phyloP scores from a whole-genome alignment of 2,329 filamentous ascomycete species.

The Talaromyces funiculosus region DNA sequence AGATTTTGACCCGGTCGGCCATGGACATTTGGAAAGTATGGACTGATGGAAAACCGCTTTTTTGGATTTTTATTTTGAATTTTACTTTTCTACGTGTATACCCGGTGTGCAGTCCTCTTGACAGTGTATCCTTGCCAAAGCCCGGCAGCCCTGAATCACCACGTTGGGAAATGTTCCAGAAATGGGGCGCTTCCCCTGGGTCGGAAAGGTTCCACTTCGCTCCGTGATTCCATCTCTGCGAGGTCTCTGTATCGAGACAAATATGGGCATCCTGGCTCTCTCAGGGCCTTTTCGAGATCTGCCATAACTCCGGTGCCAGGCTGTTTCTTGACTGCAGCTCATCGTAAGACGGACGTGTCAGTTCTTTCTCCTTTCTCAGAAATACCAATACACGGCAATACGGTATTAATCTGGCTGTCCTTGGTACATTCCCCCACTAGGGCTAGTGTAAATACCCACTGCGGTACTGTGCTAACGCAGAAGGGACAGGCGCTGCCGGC shows the following conservation, averaged over 20 bases:
- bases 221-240: neutral
- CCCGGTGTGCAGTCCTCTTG: too few species aligned
- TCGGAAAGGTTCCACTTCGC: neutral
- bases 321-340: too few species aligned
- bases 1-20: neutral
- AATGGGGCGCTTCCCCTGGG: neutral
- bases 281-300: too few species aligned
- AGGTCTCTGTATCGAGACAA: too few species aligned
- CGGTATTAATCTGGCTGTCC: neutral
- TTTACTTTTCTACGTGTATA: too few species aligned
- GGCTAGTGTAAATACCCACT: neutral
- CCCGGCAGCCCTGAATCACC: neutral
- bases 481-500: neutral
- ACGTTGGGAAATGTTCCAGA: slow-evolving; percentile 7
- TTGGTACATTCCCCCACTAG: neutral
- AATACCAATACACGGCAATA: neutral
- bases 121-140: neutral
- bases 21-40: neutral
- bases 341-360: neutral
- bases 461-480: neutral
- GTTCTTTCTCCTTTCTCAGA: neutral
- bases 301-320: neutral
- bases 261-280: too few species aligned
- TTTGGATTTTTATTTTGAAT: too few species aligned
- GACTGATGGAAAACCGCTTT: too few species aligned